phyloP scores from a whole-genome alignment of 108 stramenopile genomes.

The Skeletonema grethae region DNA sequence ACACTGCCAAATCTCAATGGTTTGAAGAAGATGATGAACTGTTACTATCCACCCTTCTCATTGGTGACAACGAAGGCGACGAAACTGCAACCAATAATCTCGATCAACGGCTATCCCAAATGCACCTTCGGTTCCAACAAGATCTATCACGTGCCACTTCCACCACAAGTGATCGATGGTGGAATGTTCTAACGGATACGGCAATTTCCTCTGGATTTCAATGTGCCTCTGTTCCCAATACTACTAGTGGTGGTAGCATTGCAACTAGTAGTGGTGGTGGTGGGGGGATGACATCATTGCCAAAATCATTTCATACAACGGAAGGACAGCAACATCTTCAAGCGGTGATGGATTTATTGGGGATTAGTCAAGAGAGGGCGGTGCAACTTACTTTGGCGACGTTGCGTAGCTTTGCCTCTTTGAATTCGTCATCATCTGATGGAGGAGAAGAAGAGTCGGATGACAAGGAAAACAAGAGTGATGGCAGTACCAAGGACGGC shows the following conservation, averaged over 20 bases:
- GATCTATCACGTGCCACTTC: conserved; percentile 5
- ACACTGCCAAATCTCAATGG: neutral
- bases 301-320: conserved; percentile 53
- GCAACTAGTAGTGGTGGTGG: neutral
- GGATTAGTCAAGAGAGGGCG: conserved; percentile 35
- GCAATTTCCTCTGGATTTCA: conserved; percentile 15
- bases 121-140: conserved; percentile 4
- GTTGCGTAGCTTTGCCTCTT: conserved; percentile 18
- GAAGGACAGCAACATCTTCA: conserved; percentile 49
- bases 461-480: conserved; percentile 11
- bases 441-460: neutral
- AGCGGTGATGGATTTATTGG: conserved; percentile 47
- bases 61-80: neutral
- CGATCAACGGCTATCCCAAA: neutral
- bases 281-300: neutral
- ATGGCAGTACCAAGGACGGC: neutral
- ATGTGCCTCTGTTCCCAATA: neutral
- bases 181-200: neutral
- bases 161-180: conserved; percentile 15
- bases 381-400: conserved; percentile 58
- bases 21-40: conserved; percentile 24
- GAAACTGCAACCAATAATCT: neutral
- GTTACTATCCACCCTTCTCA: conserved; percentile 14
- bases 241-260: neutral
- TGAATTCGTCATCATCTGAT: neutral